A percentile compares a stretch with the other conserved stretches of the same genome.
These are phyloP conservation scores for Sordaria brevicollis DNA, from an alignment of 495 filamentous ascomycete genomes.

Conservation along the genomic window DNA sequence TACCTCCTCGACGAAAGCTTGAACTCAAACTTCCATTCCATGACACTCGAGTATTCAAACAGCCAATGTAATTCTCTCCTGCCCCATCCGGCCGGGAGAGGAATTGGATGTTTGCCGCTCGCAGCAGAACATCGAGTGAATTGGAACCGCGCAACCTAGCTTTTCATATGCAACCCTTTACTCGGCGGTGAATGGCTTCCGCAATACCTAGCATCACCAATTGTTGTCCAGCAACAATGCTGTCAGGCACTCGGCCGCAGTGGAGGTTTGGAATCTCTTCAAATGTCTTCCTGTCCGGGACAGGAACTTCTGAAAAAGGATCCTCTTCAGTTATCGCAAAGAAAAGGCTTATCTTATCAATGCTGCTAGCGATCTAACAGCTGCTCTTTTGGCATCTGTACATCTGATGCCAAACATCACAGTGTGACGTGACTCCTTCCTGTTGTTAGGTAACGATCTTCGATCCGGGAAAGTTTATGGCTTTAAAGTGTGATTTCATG, in stretches of 20 bases:
- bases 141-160: too few species aligned
- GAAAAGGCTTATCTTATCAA: neutral
- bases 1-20: too few species aligned
- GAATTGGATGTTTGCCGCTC: too few species aligned
- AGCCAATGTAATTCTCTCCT: too few species aligned
- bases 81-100: too few species aligned
- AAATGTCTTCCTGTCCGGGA: neutral
- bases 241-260: neutral
- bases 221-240: too few species aligned
- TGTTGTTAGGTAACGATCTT: neutral
- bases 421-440: neutral
- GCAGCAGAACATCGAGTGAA: too few species aligned
- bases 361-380: neutral
- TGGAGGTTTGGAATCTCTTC: neutral
- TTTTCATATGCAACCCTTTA: too few species aligned
- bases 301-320: neutral
- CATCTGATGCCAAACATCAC: neutral
- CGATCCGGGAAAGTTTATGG: neutral
- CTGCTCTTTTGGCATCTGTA: neutral
- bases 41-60: too few species aligned
- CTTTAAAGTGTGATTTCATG: neutral
- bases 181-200: neutral
- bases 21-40: too few species aligned
- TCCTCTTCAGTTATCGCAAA: neutral
- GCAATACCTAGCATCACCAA: neutral